A percentile compares a stretch with the other conserved stretches of the same genome.
phyloP scores from a whole-genome alignment of 2,329 filamentous ascomycete genomes.

The Beauveria sp. region DNA sequence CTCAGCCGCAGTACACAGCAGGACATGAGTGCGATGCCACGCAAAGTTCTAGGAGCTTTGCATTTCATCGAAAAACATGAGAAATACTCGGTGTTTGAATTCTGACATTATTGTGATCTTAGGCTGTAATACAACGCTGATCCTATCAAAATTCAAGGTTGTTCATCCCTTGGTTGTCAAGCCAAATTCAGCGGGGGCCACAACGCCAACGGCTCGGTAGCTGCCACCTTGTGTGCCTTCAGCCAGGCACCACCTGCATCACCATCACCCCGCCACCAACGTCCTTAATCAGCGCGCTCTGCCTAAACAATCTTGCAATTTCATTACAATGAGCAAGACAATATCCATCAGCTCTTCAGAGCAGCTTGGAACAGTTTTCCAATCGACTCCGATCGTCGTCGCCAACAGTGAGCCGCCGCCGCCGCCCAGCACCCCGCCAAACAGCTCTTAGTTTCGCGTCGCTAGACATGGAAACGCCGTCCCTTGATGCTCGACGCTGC shows the following conservation, averaged over 20 bases:
- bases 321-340: conserved; percentile 17
- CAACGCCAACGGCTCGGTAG: not conserved
- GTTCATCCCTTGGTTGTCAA: not conserved
- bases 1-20: not conserved
- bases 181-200: not conserved
- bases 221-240: not conserved
- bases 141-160: not conserved
- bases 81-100: no score
- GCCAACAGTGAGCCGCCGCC: conserved; percentile 68
- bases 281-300: not conserved
- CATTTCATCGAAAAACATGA: no score
- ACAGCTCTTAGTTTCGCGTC: conserved; percentile 10
- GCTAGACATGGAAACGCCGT: not conserved
- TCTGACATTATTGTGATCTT: no score
- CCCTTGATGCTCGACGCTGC: not conserved
- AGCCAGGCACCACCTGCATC: not conserved
- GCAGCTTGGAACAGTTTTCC: conserved; percentile 62
- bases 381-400: conserved; percentile 70
- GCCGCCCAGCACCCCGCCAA: conserved; percentile 12
- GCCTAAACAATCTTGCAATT: not conserved
- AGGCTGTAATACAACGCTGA: no score
- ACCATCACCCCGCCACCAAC: conserved; percentile 3
- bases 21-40: no score
- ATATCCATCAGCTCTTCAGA: conserved; percentile 37
- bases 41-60: no score